Evolutionary conservation across 495 filamentous ascomycete genomes (phyloP), one percentile per base, ranked within the genome.

Genomic region (Halenospora varia): DNA sequence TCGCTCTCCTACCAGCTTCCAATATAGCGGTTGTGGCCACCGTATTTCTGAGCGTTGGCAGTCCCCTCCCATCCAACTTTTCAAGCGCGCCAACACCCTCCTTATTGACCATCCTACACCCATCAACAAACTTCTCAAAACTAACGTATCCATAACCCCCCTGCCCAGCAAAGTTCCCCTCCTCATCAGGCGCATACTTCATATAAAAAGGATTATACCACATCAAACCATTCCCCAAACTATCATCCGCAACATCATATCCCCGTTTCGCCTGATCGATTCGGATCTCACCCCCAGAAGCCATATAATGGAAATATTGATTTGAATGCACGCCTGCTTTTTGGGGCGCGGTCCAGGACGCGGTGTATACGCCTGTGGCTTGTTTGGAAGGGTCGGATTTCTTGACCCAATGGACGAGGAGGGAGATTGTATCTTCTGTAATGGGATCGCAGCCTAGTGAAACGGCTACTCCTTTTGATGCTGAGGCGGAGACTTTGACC

Each of bases 181-280:
- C 89, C 69, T 96, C 92, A 62, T 96, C 92, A 13, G 92, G 92
- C 11, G 92, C 92, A 66, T 96, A 97, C 63, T 86, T 83, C 92
- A 97, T 97, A 67, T 97, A 97, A 75, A 97, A 97, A 68, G 90
- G 91, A 69, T 96, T 96, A 59, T 88, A 88, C 88, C 90, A 96
- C 62, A 83, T 77, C 51, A 96, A 70, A 60, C 82, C 79, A 10
- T 82, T 80, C 1, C 77, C 73, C 23, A 79, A 78, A 4, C 79
- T 75, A 63, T 97, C 92, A 40, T 88, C 88, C 0, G 92, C 89
- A n/a, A 96, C 87, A 60, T 96, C 92, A 69, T 97, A 97, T 20
- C 91, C 90, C 19, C 92, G 85, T 76, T 96, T 96, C 15, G 91
- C 92, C 73, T 96, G 92, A 75, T 97, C 89, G 56, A 92, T 83